Evolutionary conservation across 2,329 filamentous ascomycete genomes (phyloP).

Genomic region (Stylonectria norvegica): DNA sequence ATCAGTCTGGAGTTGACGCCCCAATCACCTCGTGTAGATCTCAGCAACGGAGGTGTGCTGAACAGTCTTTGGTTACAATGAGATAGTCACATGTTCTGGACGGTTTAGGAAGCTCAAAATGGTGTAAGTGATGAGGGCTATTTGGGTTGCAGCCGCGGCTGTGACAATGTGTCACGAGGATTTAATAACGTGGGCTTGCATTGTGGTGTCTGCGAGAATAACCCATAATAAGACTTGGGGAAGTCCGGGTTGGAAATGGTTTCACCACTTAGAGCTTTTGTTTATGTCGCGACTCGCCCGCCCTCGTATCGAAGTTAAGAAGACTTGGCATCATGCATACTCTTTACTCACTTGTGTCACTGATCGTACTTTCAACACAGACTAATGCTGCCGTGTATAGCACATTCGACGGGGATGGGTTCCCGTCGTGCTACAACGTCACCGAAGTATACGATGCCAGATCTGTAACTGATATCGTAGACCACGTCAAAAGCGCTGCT

Average conservation of each 20-base stretch:
- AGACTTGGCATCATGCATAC: neutral
- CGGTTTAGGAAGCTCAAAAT: neutral
- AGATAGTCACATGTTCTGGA: neutral
- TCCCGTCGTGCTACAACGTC: constrained; percentile 46
- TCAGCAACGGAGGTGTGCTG: neutral
- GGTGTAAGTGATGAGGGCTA: neutral
- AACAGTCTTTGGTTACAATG: neutral
- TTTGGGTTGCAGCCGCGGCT: neutral
- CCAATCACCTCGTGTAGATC: too few relatives aligned
- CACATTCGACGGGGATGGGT: constrained; percentile 49
- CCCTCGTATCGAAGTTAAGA: neutral
- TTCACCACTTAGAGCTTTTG: neutral
- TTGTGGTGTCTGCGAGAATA: too few relatives aligned
- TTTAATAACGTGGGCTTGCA: neutral
- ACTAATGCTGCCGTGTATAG: constrained; percentile 34
- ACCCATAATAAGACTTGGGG: too few relatives aligned
- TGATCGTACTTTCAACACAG: neutral
- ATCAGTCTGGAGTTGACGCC: neutral
- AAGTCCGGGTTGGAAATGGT: too few relatives aligned
- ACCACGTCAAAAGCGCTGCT: constrained; percentile 40
- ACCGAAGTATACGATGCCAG: constrained; percentile 42
- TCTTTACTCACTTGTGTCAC: neutral
- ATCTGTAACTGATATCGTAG: constrained; percentile 42
- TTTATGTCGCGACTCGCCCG: neutral
- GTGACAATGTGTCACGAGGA: neutral